Evolutionary conservation across 1,284 basidiomycete genomes (phyloP).

Genomic region (Sanghuangporus baumii): DNA sequence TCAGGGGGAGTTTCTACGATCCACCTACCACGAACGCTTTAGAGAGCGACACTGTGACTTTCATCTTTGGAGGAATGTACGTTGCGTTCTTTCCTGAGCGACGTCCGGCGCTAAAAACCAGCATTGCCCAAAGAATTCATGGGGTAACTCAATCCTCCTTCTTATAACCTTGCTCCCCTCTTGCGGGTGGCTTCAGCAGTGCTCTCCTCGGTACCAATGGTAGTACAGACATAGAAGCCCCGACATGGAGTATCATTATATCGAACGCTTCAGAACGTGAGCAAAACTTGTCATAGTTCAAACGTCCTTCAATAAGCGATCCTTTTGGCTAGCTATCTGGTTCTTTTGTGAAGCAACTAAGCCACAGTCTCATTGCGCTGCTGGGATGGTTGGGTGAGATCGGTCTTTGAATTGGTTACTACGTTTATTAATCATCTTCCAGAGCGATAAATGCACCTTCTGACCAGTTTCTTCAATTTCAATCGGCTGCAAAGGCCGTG

Average conservation of each 20-base stretch:
- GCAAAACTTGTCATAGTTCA: background rate
- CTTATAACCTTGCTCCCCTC: constrained; percentile 17
- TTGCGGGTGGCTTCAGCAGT: constrained; percentile 18
- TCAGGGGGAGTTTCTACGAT: constrained; percentile 15
- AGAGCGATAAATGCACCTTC: constrained; percentile 16
- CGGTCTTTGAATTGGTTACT: too few species aligned
- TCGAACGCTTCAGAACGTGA: constrained; percentile 18
- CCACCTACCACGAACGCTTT: constrained; percentile 9
- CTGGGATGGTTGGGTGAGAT: constrained; percentile 20
- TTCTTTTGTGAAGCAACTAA: constrained; percentile 18
- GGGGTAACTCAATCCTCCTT: constrained; percentile 18
- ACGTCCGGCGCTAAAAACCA: background rate
- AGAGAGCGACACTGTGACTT: constrained; percentile 10
- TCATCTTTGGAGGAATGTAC: constrained; percentile 16
- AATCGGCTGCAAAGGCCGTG: constrained; percentile 10
- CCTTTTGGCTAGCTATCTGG: constrained; percentile 12
- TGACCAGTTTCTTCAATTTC: constrained; percentile 1
- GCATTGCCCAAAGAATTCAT: constrained; percentile 7
- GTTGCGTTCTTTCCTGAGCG: background rate
- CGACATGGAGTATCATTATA: constrained; percentile 17
- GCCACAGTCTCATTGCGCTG: constrained; percentile 17
- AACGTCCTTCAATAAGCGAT: background rate
- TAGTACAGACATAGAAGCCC: background rate
- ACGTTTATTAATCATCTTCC: background rate
- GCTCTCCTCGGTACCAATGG: constrained; percentile 11